These are phyloP conservation scores for Coemansia sp. DNA, from an alignment of 192 early-diverging fungal genomes.

Conservation along the genomic window DNA sequence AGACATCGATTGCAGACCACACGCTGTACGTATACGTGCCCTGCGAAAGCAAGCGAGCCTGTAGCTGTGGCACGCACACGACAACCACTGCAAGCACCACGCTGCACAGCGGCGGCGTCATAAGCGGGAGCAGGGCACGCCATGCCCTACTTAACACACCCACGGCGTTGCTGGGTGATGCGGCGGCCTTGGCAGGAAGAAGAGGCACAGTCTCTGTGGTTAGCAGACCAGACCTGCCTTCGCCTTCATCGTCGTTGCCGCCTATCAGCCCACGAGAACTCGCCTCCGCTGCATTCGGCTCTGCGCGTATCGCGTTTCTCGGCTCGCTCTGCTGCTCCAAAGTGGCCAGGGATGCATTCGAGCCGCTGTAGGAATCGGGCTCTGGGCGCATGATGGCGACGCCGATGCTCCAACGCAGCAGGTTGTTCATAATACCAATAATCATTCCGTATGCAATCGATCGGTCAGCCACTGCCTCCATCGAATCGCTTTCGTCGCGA, in stretches of 20 bases:
- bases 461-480: constrained; percentile 37
- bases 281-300: too few relatives aligned
- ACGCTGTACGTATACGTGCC: constrained; percentile 21
- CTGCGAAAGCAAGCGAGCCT: constrained; percentile 9
- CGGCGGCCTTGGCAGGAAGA: too few relatives aligned
- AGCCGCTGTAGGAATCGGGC: background rate
- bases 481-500: constrained; percentile 32
- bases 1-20: constrained; percentile 55
- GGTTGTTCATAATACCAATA: constrained; percentile 69
- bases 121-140: constrained; percentile 3
- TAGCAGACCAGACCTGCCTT: too few relatives aligned
- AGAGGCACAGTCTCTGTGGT: too few relatives aligned
- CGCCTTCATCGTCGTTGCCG: too few relatives aligned
- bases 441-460: constrained; percentile 75
- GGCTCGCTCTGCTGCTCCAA: too few relatives aligned
- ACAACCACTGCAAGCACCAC: constrained; percentile 15
- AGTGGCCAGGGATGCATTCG: background rate
- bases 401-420: constrained; percentile 72
- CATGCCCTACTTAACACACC: too few relatives aligned
- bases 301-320: too few relatives aligned
- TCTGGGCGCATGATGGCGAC: constrained; percentile 55
- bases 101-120: constrained; percentile 22
- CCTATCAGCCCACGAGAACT: too few relatives aligned
- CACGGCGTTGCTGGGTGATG: too few relatives aligned
- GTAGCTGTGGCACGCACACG: constrained; percentile 15